phyloP scores from a whole-genome alignment of 2,329 filamentous ascomycete genomes.

The Colletotrichum sp. region DNA sequence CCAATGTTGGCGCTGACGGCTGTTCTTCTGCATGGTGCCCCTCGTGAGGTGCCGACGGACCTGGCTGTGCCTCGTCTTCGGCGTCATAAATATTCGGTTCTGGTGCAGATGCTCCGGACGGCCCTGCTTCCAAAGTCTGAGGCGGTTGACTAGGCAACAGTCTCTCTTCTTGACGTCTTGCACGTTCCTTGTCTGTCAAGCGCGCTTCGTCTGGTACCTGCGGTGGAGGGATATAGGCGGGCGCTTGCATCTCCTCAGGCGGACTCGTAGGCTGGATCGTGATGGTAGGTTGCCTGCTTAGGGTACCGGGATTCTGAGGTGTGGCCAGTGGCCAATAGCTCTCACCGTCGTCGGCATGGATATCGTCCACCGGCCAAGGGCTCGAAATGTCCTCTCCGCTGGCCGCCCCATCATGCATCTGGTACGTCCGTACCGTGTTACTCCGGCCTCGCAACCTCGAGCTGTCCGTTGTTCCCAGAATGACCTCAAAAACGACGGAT shows the following conservation, averaged over 20 bases:
- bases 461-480: conserved; percentile 86
- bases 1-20: conserved; percentile 51
- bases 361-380: conserved; percentile 10
- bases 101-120: conserved; percentile 32
- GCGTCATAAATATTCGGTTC: conserved; percentile 53
- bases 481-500: conserved; percentile 81
- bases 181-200: conserved; percentile 81
- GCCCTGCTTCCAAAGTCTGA: conserved; percentile 36
- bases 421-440: conserved; percentile 25
- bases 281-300: conserved; percentile 15
- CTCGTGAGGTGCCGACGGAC: conserved; percentile 21
- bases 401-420: conserved; percentile 30
- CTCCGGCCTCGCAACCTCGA: conserved; percentile 34
- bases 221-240: conserved; percentile 65
- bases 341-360: conserved; percentile 11
- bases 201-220: conserved; percentile 62
- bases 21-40: conserved; percentile 30
- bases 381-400: conserved; percentile 33
- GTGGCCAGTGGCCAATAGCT: conserved; percentile 15
- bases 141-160: conserved; percentile 82
- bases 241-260: conserved; percentile 38
- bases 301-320: background rate
- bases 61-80: conserved; percentile 39
- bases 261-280: conserved; percentile 11
- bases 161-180: conserved; percentile 78